Percentiles rank a stretch among this genome's conserved stretches.
phyloP scores from a whole-genome alignment of 2,329 filamentous ascomycete species.

The Penicillium palitans region DNA sequence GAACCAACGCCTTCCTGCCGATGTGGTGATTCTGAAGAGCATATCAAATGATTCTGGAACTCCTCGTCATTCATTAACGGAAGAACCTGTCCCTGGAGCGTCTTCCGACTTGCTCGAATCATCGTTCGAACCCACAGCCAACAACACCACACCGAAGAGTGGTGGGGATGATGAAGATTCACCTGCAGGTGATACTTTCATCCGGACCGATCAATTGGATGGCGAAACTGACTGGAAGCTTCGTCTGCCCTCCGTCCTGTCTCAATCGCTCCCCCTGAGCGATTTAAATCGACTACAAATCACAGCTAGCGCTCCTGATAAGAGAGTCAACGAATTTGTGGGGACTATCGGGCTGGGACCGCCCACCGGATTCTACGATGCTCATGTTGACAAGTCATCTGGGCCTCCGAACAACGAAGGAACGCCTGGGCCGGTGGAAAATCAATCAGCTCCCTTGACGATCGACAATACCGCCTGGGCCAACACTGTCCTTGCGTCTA shows the following conservation, averaged over 20 bases:
- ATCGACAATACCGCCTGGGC: slow-evolving; percentile 99
- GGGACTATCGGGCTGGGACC: slow-evolving; percentile 79
- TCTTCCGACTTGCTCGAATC: slow-evolving; percentile 31
- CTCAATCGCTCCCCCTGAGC: slow-evolving; percentile 71
- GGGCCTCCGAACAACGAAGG: slow-evolving; percentile 18
- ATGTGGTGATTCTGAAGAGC: slow-evolving; percentile 90
- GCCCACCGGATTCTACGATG: slow-evolving; percentile 50
- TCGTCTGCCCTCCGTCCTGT: slow-evolving; percentile 79
- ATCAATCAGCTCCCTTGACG: slow-evolving; percentile 59
- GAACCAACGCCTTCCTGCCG: slow-evolving; percentile 89
- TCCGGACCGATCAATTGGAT: slow-evolving; percentile 93
- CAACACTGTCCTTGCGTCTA: slow-evolving; percentile 94
- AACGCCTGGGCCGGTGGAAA: slow-evolving; percentile 21
- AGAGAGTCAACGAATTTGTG: slow-evolving; percentile 89
- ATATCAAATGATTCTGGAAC: slow-evolving; percentile 56
- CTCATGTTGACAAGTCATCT: slow-evolving; percentile 39
- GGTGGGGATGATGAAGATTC: slow-evolving; percentile 34
- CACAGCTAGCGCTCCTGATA: slow-evolving; percentile 86
- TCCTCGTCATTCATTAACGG: slow-evolving; percentile 24
- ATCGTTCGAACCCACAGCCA: slow-evolving; percentile 16
- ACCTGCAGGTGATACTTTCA: slow-evolving; percentile 80
- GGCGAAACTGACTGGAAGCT: slow-evolving; percentile 99
- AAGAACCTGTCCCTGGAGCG: slow-evolving; percentile 15
- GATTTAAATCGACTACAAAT: slow-evolving; percentile 69
- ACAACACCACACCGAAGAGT: slow-evolving; percentile 15